phyloP scores from a whole-genome alignment of 192 early-diverging fungal genomes.

The Coemansia sp. region DNA sequence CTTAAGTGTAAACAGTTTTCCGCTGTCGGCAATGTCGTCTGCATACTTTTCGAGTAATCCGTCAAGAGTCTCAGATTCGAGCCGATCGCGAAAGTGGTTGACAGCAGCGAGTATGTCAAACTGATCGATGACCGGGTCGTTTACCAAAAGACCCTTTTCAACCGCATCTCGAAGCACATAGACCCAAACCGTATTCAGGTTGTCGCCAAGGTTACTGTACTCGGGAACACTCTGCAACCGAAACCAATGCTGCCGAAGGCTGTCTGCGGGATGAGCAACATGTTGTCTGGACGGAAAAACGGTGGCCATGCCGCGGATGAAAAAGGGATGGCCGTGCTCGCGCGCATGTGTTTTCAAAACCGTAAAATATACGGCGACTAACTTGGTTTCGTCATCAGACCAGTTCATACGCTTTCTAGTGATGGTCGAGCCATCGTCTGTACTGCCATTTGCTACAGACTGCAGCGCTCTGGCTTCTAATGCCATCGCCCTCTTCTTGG shows the following conservation, averaged over 20 bases:
- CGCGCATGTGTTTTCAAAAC: conserved; percentile 28
- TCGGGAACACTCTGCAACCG: conserved; percentile 1
- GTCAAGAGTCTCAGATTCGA: conserved; percentile 15
- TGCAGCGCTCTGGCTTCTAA: neutral
- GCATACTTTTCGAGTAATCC: conserved; percentile 18
- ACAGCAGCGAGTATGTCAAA: conserved; percentile 20
- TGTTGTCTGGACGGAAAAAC: conserved; percentile 26
- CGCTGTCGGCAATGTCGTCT: conserved; percentile 12
- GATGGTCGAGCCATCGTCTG: neutral
- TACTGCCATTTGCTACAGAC: neutral
- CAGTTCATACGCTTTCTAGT: conserved; percentile 14
- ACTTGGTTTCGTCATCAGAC: conserved; percentile 11
- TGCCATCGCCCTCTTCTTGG: neutral
- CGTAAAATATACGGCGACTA: conserved; percentile 17
- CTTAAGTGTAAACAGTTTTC: neutral
- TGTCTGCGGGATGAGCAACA: conserved; percentile 8
- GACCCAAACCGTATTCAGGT: conserved; percentile 21
- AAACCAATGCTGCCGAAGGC: conserved; percentile 19
- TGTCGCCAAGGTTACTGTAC: neutral
- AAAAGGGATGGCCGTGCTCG: conserved; percentile 22
- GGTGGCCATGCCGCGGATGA: neutral
- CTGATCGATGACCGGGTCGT: conserved; percentile 16
- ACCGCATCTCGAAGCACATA: conserved; percentile 38
- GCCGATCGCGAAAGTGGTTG: conserved; percentile 16
- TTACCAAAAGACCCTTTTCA: conserved; percentile 8